These are phyloP conservation scores for Ceratocystis alfenasii DNA, from an alignment of 2,329 filamentous ascomycete genomes.

Conservation along the genomic window DNA sequence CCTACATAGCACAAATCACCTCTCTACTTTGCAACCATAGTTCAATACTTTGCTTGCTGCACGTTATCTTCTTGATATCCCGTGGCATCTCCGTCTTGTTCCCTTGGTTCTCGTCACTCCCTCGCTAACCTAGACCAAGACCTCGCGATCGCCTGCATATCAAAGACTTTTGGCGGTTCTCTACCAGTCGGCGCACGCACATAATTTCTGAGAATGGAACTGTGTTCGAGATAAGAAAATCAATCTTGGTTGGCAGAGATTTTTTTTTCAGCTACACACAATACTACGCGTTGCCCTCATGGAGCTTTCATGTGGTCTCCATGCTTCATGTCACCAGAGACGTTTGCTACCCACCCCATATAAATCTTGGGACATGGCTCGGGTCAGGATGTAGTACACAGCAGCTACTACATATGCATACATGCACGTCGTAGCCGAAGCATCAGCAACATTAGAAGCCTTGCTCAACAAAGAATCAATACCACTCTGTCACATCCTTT, in stretches of 20 bases:
- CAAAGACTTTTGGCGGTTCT: background rate
- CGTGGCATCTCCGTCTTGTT: background rate
- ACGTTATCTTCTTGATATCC: background rate
- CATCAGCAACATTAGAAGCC: background rate
- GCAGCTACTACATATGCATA: background rate
- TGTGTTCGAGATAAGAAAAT: background rate
- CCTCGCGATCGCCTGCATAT: slow-evolving; percentile 1
- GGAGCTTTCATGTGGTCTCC: background rate
- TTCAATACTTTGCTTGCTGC: background rate
- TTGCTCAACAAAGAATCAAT: background rate
- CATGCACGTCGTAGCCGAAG: background rate
- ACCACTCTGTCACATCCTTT: background rate
- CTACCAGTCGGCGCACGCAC: background rate
- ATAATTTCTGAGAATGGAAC: background rate
- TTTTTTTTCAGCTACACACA: background rate
- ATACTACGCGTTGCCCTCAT: background rate
- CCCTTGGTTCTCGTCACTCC: background rate
- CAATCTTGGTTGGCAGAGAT: background rate
- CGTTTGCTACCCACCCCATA: background rate
- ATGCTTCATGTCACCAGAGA: background rate
- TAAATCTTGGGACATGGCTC: background rate
- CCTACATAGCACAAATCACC: background rate
- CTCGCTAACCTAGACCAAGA: background rate
- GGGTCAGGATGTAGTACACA: background rate
- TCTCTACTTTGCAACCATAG: background rate